These are phyloP conservation scores for Suillus plorans DNA, from an alignment of 768 basidiomycete genomes.

Conservation along the genomic window DNA sequence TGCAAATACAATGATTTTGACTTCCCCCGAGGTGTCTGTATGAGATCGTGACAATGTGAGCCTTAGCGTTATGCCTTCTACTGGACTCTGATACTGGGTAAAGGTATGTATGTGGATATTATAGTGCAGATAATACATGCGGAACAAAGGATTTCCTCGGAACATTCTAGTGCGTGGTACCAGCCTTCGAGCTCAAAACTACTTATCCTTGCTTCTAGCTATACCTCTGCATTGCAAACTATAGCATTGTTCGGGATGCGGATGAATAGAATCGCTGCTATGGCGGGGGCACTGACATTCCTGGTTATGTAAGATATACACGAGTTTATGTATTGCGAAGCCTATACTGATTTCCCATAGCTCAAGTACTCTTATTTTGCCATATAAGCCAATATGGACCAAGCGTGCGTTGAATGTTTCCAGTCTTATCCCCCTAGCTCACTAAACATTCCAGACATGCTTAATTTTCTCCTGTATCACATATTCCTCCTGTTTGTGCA, in stretches of 20 bases:
- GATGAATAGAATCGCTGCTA: constrained; percentile 64
- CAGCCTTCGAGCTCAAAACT: constrained; percentile 2
- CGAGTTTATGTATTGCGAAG: constrained; percentile 21
- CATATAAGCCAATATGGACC: constrained; percentile 36
- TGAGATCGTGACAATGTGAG: constrained; percentile 50
- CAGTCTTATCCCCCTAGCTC: constrained; percentile 8
- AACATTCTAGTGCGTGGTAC: constrained; percentile 33
- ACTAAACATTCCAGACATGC: constrained; percentile 42
- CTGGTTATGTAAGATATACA: constrained; percentile 46
- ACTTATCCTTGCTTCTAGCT: constrained; percentile 17
- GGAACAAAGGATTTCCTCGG: constrained; percentile 40
- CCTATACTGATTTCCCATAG: constrained; percentile 24
- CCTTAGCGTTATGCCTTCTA: constrained; percentile 2
- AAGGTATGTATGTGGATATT: constrained; percentile 46
- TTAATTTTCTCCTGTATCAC: constrained; percentile 79
- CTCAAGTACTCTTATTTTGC: constrained; percentile 35
- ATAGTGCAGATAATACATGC: constrained; percentile 38
- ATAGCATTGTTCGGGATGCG: constrained; percentile 73
- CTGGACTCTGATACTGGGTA: constrained; percentile 11
- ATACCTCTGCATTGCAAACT: constrained; percentile 44
- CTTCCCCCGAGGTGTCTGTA: constrained; percentile 50
- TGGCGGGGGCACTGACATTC: constrained; percentile 56
- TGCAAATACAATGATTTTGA: constrained; percentile 13
- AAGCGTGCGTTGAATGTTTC: constrained; percentile 32
- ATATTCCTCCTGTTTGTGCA: constrained; percentile 77